Evolutionary conservation across 768 basidiomycete species (phyloP).

Genomic region (Tubosaeta sp.): DNA sequence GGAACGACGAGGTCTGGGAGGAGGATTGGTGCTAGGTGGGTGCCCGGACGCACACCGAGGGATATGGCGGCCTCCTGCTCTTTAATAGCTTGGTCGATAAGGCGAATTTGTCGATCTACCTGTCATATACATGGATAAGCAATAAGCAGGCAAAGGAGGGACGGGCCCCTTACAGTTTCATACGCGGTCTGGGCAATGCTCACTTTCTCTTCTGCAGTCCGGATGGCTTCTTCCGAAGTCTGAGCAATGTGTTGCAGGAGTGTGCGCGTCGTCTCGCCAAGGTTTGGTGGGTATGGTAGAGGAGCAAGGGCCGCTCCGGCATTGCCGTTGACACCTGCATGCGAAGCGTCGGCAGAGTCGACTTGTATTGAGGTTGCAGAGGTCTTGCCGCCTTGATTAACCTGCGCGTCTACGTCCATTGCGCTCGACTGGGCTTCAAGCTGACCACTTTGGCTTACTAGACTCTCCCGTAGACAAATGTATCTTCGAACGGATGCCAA

Average conservation of each 20-base stretch:
- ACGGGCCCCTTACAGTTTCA: conserved; percentile 51
- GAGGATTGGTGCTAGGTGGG: conserved; percentile 49
- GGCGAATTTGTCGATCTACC: conserved; percentile 77
- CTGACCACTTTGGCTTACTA: conserved; percentile 13
- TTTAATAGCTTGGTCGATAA: conserved; percentile 71
- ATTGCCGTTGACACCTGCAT: neutral
- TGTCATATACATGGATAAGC: conserved; percentile 25
- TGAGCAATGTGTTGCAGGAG: conserved; percentile 57
- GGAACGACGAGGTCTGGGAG: conserved; percentile 62
- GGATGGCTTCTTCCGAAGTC: conserved; percentile 55
- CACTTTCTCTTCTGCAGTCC: conserved; percentile 72
- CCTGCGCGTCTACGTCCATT: neutral
- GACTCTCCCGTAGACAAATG: conserved; percentile 33
- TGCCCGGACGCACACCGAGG: conserved; percentile 49
- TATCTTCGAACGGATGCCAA: conserved; percentile 47
- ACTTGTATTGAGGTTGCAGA: conserved; percentile 4
- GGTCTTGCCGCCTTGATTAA: neutral
- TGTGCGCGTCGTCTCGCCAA: conserved; percentile 40
- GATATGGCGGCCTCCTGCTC: conserved; percentile 55
- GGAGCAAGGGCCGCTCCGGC: neutral
- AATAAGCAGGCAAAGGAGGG: neutral
- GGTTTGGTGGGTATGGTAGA: conserved; percentile 11
- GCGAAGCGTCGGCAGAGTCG: conserved; percentile 1
- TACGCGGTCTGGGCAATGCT: conserved; percentile 67
- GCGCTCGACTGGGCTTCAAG: neutral